Percentiles rank a stretch among this genome's conserved stretches.
Evolutionary conservation across 129 eudicot genomes (phyloP).

Genomic region (Artemisia argyi): DNA sequence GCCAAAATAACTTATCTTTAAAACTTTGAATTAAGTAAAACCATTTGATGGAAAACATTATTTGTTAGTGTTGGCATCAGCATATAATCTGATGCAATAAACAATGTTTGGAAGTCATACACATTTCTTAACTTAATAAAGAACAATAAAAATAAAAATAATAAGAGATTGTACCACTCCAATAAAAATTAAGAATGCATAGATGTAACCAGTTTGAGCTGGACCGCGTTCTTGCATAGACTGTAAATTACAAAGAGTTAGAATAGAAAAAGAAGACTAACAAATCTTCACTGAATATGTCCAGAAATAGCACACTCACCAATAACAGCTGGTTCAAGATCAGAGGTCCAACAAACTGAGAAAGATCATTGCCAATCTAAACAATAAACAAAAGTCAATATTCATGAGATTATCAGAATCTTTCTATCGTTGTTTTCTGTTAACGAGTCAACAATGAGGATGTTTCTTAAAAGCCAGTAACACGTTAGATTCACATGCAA

Average conservation of each 20-base stretch:
- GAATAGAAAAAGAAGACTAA: slow-evolving; percentile 1
- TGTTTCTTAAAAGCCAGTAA: slow-evolving; percentile 5
- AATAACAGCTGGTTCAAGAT: slow-evolving; percentile 66
- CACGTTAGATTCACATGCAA: slow-evolving; percentile 9
- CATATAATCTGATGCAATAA: neutral
- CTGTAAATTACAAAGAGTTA: slow-evolving; percentile 46
- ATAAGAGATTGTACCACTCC: slow-evolving; percentile 66
- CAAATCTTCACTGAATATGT: slow-evolving; percentile 1
- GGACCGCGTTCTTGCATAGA: slow-evolving; percentile 82
- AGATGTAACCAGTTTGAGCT: slow-evolving; percentile 75
- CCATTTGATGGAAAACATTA: neutral
- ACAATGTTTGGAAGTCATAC: neutral
- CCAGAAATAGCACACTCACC: slow-evolving; percentile 40
- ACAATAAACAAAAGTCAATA: slow-evolving; percentile 23
- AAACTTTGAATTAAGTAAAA: neutral
- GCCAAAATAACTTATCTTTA: slow-evolving; percentile 17
- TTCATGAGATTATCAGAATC: neutral
- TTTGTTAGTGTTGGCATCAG: neutral
- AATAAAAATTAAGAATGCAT: slow-evolving; percentile 72
- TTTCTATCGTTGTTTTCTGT: neutral
- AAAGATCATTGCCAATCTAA: slow-evolving; percentile 87
- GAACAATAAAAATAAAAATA: slow-evolving; percentile 11
- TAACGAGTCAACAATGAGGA: slow-evolving; percentile 4
- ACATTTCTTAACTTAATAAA: neutral
- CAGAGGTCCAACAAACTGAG: slow-evolving; percentile 88